These are phyloP conservation scores for Ustilago hordei DNA, from an alignment of 1,284 basidiomycete genomes.

Conservation along the genomic window DNA sequence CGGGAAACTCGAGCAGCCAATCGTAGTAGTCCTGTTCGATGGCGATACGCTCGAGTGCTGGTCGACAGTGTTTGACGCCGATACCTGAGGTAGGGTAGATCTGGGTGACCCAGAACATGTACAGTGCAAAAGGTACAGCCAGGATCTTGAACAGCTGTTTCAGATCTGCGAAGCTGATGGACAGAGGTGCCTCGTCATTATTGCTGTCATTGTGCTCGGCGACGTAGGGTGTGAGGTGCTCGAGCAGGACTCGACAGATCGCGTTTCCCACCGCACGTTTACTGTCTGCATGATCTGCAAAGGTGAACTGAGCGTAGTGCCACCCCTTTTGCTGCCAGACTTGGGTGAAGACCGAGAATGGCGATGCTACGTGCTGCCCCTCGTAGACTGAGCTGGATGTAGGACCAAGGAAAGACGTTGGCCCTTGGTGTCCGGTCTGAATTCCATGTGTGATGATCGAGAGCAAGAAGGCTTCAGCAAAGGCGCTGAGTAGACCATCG, in stretches of 20 bases:
- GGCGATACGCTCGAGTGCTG: slow-evolving; percentile 33
- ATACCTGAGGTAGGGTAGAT: slow-evolving; percentile 35
- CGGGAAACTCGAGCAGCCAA: slow-evolving; percentile 27
- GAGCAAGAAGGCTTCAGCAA: slow-evolving; percentile 27
- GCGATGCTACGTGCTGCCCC: slow-evolving; percentile 12
- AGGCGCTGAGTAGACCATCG: slow-evolving; percentile 27
- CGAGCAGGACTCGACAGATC: slow-evolving; percentile 37
- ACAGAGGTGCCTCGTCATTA: background rate
- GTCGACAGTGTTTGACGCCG: slow-evolving; percentile 40
- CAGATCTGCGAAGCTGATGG: slow-evolving; percentile 18
- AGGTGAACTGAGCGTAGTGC: slow-evolving; percentile 43
- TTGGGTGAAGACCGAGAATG: slow-evolving; percentile 32
- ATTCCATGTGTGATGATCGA: background rate
- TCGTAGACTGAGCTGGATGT: background rate
- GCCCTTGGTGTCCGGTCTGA: background rate
- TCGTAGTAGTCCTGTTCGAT: slow-evolving; percentile 48
- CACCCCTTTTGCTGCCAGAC: slow-evolving; percentile 35
- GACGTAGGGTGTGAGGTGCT: slow-evolving; percentile 18
- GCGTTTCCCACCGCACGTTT: slow-evolving; percentile 27
- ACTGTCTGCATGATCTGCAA: slow-evolving; percentile 43
- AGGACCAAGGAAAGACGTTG: background rate
- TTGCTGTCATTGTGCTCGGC: background rate
- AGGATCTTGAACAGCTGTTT: slow-evolving; percentile 24
- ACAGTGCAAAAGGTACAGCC: slow-evolving; percentile 35
- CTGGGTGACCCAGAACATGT: slow-evolving; percentile 42